Percentiles rank a stretch among this genome's conserved stretches.
Conservation (phyloP, 176 grass and related monocot species). For the Alopecurus myosuroides region DNA sequence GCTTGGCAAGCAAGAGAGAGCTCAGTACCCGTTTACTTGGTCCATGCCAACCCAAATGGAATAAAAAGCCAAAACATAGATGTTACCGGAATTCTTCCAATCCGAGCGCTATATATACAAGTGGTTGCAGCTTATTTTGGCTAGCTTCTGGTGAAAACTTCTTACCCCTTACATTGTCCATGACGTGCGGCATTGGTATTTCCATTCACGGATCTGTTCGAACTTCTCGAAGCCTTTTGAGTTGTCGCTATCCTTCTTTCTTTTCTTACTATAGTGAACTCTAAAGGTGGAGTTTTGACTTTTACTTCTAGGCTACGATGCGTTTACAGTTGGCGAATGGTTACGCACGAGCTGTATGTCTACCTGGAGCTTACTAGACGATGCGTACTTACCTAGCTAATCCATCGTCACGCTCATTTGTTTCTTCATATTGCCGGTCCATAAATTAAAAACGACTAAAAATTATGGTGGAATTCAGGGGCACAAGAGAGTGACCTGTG, state of each 20-base stretch:
- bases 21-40: background rate
- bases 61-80: background rate
- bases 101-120: background rate
- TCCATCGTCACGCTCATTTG: background rate
- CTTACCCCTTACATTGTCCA: background rate
- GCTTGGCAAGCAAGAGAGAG: background rate
- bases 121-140: background rate
- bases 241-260: background rate
- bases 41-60: background rate
- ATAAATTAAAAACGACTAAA: background rate
- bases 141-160: background rate
- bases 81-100: background rate
- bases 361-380: background rate
- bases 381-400: too few relatives aligned
- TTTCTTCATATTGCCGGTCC: background rate
- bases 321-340: background rate
- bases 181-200: background rate
- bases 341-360: background rate
- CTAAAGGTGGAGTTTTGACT: background rate
- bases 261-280: background rate
- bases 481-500: too few relatives aligned
- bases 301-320: background rate
- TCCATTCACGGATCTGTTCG: background rate
- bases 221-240: background rate
- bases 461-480: background rate